These are phyloP conservation scores for Clonostachys rhizophaga DNA, from an alignment of 2,329 filamentous ascomycete genomes.

Conservation along the genomic window DNA sequence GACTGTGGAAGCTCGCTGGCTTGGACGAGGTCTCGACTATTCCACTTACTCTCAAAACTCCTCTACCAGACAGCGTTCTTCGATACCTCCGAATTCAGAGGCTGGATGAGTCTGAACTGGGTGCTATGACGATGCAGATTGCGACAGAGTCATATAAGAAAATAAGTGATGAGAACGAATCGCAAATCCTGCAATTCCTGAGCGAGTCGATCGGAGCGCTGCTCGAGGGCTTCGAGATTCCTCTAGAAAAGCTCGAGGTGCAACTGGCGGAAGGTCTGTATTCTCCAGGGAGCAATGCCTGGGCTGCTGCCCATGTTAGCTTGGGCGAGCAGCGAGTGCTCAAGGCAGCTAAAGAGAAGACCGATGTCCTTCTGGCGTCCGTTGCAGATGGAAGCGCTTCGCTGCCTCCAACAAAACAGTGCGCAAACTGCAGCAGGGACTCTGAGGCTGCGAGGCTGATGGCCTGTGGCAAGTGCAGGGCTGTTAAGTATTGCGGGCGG, in stretches of 20 bases:
- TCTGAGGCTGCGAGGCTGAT: too few relatives aligned
- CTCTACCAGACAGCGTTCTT: slow-evolving; percentile 22
- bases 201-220: slow-evolving; percentile 20
- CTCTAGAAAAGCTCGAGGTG: slow-evolving; percentile 20
- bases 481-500: too few relatives aligned
- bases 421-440: too few relatives aligned
- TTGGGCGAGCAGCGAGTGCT: background rate
- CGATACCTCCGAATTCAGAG: slow-evolving; percentile 27
- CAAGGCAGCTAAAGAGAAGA: too few relatives aligned
- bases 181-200: slow-evolving; percentile 20
- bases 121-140: slow-evolving; percentile 10
- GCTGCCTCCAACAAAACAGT: too few relatives aligned
- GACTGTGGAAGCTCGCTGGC: slow-evolving; percentile 23
- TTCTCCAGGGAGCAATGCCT: slow-evolving; percentile 21
- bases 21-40: slow-evolving; percentile 21
- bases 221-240: slow-evolving; percentile 19
- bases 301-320: slow-evolving; percentile 14
- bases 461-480: too few relatives aligned
- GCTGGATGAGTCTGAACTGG: slow-evolving; percentile 18
- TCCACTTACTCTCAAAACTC: slow-evolving; percentile 22
- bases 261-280: slow-evolving; percentile 20
- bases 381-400: too few relatives aligned
- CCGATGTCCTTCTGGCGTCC: too few relatives aligned
- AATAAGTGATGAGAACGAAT: slow-evolving; percentile 22
- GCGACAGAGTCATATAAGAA: slow-evolving; percentile 14